A percentile compares a stretch with the other conserved stretches of the same genome.
These are phyloP conservation scores for Rhododendron kiyosumense DNA, from an alignment of 148 eudicot species.

Conservation along the genomic window DNA sequence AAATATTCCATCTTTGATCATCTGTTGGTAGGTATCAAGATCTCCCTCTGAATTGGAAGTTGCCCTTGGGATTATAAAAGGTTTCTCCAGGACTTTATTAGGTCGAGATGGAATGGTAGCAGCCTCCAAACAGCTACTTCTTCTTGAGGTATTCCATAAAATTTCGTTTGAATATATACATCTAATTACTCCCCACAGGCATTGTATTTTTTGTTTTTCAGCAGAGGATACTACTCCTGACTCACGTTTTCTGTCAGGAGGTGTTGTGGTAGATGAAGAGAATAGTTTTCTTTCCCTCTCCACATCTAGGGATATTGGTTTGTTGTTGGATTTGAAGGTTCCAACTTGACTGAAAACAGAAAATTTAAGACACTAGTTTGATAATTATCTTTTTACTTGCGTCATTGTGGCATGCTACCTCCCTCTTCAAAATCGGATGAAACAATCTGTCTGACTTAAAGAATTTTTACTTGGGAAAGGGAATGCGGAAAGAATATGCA, in stretches of 20 bases:
- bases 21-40: slow-evolving; percentile 64
- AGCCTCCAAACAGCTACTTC: slow-evolving; percentile 63
- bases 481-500: slow-evolving; percentile 91
- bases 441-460: neutral
- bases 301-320: neutral
- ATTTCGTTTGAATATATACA: neutral
- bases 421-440: neutral
- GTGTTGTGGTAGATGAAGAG: neutral
- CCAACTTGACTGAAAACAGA: slow-evolving; percentile 1
- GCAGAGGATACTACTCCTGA: neutral
- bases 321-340: neutral
- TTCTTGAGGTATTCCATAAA: slow-evolving; percentile 63
- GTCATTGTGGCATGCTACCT: neutral
- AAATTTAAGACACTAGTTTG: neutral
- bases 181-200: neutral
- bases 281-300: neutral
- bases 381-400: neutral
- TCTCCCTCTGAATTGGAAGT: slow-evolving; percentile 87
- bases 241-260: neutral
- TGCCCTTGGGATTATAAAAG: slow-evolving; percentile 68
- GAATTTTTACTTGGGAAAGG: slow-evolving; percentile 32
- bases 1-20: neutral
- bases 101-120: slow-evolving; percentile 54
- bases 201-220: neutral
- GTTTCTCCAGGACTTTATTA: slow-evolving; percentile 52